These are phyloP conservation scores for Coprinellus aureogranulatus DNA, from an alignment of 768 basidiomycete genomes.

Conservation along the genomic window DNA sequence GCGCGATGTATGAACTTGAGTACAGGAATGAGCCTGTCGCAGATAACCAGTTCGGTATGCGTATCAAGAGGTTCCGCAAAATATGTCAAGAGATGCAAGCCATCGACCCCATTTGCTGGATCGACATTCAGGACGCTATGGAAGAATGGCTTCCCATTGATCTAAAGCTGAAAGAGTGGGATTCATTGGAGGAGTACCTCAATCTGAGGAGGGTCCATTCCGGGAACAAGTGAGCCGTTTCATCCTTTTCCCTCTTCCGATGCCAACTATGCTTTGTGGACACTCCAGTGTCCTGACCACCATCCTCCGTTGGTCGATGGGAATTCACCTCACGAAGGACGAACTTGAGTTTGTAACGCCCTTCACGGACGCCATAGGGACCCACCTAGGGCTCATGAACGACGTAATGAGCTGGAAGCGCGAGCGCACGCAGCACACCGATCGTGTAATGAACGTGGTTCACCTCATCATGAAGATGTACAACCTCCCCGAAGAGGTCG, in stretches of 20 bases:
- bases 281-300: not conserved
- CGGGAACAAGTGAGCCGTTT: constrained; percentile 1
- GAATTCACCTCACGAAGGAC: not conserved
- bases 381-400: not conserved
- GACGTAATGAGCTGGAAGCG: constrained; percentile 2
- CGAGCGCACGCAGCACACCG: constrained; percentile 2
- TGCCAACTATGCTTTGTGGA: no score
- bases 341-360: not conserved
- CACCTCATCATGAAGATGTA: not conserved
- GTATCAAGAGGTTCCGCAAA: not conserved
- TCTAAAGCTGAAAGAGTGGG: not conserved
- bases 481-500: not conserved
- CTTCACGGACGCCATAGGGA: not conserved
- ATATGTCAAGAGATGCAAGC: not conserved
- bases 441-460: constrained; percentile 1
- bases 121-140: not conserved
- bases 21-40: not conserved
- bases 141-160: constrained; percentile 2
- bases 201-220: not conserved
- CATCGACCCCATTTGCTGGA: not conserved
- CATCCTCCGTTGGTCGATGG: constrained; percentile 4
- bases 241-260: no score
- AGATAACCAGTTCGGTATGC: not conserved
- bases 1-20: constrained; percentile 2
- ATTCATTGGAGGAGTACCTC: not conserved